Percentiles rank a stretch among this genome's conserved stretches.
These are phyloP conservation scores for Hordeum pubiflorum DNA, from an alignment of 202 grass and related monocot species.

Conservation along the genomic window DNA sequence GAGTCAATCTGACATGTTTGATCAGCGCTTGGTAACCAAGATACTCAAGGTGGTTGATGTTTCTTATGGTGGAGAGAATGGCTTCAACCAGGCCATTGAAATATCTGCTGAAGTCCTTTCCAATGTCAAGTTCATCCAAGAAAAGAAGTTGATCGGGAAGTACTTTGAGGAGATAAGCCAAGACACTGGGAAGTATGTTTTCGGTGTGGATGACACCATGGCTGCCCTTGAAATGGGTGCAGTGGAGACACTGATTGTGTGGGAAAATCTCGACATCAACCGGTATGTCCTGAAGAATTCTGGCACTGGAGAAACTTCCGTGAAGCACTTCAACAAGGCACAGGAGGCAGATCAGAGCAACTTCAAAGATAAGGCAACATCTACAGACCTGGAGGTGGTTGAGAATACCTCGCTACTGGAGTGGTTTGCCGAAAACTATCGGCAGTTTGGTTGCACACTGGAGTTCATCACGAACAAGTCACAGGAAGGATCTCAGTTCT, in stretches of 20 bases:
- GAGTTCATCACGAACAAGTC: slow-evolving; percentile 57
- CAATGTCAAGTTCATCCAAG: slow-evolving; percentile 56
- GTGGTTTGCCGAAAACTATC: slow-evolving; percentile 49
- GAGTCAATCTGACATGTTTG: slow-evolving; percentile 59
- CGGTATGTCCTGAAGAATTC: slow-evolving; percentile 30
- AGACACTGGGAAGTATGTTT: slow-evolving; percentile 46
- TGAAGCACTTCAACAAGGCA: slow-evolving; percentile 34
- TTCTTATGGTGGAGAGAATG: slow-evolving; percentile 46
- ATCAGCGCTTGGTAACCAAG: slow-evolving; percentile 32
- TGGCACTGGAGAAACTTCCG: not conserved
- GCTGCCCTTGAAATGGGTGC: slow-evolving; percentile 46
- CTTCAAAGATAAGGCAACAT: slow-evolving; percentile 23
- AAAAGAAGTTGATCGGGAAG: slow-evolving; percentile 45
- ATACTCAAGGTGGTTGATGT: slow-evolving; percentile 52
- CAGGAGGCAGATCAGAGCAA: slow-evolving; percentile 38
- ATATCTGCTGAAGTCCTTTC: slow-evolving; percentile 37
- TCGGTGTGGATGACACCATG: slow-evolving; percentile 45
- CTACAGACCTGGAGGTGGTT: slow-evolving; percentile 24
- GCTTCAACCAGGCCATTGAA: slow-evolving; percentile 50
- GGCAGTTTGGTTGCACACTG: slow-evolving; percentile 32
- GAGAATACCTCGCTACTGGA: slow-evolving; percentile 32
- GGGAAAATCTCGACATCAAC: slow-evolving; percentile 46
- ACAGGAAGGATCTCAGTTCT: slow-evolving; percentile 52
- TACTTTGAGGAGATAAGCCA: slow-evolving; percentile 54
- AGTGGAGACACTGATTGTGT: slow-evolving; percentile 35